Evolutionary conservation across 23 red algal genomes (phyloP).

Genomic region (Gracilaria domingensis): DNA sequence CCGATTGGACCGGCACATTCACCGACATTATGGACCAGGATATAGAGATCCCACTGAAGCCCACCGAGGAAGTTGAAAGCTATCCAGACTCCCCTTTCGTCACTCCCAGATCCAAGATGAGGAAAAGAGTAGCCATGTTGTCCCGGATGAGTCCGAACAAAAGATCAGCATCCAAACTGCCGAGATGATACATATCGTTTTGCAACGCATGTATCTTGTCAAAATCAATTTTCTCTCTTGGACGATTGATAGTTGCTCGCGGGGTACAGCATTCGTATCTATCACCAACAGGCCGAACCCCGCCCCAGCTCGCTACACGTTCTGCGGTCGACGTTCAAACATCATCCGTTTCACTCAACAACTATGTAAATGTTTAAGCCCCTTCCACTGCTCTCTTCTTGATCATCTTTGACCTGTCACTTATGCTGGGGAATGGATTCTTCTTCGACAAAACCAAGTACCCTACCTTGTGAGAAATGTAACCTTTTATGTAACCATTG

Average conservation of each 20-base stretch:
- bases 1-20: constrained; percentile 52
- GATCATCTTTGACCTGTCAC: constrained; percentile 35
- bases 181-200: neutral
- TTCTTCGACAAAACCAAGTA: constrained; percentile 87
- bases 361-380: neutral
- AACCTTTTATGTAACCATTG: constrained; percentile 85
- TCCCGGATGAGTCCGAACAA: neutral
- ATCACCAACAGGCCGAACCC: neutral
- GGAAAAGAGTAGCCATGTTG: constrained; percentile 9
- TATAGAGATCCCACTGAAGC: neutral
- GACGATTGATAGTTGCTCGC: neutral
- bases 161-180: constrained; percentile 1
- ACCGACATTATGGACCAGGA: constrained; percentile 22
- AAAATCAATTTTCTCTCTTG: neutral
- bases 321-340: neutral
- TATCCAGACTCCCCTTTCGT: constrained; percentile 29
- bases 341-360: neutral
- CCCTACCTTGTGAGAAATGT: constrained; percentile 92
- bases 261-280: neutral
- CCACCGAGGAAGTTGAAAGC: constrained; percentile 30
- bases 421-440: constrained; percentile 81
- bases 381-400: constrained; percentile 15
- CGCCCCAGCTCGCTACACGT: neutral
- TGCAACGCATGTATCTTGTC: neutral
- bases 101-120: constrained; percentile 63